Base-by-base conservation (phyloP, 306 rosid species). In the Sechiopsis laciniata region DNA sequence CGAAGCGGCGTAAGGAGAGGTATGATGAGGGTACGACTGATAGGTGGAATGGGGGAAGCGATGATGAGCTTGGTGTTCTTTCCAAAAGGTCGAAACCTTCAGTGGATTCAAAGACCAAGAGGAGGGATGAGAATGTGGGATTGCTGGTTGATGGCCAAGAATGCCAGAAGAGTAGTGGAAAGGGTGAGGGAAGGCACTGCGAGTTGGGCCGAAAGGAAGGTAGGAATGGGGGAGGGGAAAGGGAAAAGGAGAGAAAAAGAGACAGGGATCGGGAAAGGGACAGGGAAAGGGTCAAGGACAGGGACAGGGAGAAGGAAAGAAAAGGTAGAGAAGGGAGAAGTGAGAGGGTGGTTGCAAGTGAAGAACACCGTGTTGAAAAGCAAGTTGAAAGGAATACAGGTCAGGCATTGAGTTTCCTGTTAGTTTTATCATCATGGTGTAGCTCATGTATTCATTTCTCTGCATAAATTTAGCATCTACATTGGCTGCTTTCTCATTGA, bases 41-140 rank as follows among this genome's bases (percentile, higher is more conserved):
- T 52, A 81, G 99, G 83, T 91, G 99, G 99, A 87, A 91, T 76
- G 97, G 97, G 8, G 97, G 97, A 5, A 96, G 92, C 7, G 92
- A 89, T 3, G 92, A 86, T 21, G 90, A 86, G 46, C 82, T 84
- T 29, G 81, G 79, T n/a, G 90, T 85, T 32, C 91, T 85, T 37
- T 82, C 83, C 2, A 94, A 84, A 88, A 94, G 85, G 85, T 77
- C 88, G 37, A 88, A 85, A 82, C 71, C 78, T 4, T 72, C 81
- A 0, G 88, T 86, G 54, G 98, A 94, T 76, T 85, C 91, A 15
- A 94, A 87, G 83, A 90, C 87, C 73, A 87, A 74, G 85, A 90
- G 85, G 72, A 84, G 92, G 82, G 97, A 85, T 59, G 97, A 72
- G 80, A 83, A 83, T 75, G 82, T 83, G 16, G 97, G 87, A 77